These are phyloP conservation scores for Eucalyptus polybractea DNA, from an alignment of 345 rosid species.

Conservation along the genomic window DNA sequence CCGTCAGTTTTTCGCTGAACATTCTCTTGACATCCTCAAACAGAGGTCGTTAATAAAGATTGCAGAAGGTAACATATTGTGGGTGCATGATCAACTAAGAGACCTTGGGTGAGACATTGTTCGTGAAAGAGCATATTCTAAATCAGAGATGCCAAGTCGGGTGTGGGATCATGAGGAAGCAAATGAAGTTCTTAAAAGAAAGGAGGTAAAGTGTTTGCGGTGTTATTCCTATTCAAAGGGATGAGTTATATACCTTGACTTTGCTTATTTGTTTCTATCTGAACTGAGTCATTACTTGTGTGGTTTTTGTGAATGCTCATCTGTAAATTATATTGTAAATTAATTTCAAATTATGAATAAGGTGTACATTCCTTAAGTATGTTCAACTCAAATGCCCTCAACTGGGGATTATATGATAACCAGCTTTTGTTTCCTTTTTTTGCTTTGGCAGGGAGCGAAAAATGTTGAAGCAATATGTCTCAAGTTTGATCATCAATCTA, in stretches of 20 bases:
- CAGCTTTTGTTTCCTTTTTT: not conserved
- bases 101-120: no score
- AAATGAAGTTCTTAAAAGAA: not conserved
- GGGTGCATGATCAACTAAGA: no score
- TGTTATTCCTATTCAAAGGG: not conserved
- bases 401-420: not conserved
- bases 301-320: not conserved
- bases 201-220: not conserved
- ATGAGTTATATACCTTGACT: not conserved
- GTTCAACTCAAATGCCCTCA: not conserved
- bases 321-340: accelerated
- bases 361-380: not conserved
- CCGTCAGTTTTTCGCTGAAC: accelerated
- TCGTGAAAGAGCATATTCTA: no score
- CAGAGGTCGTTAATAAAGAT: no score
- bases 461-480: no score
- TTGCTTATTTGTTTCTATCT: not conserved
- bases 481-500: no score
- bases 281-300: accelerated
- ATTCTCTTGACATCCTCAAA: no score
- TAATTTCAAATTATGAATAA: not conserved
- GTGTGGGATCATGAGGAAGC: not conserved
- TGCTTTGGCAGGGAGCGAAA: no score
- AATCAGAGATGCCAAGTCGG: not conserved
- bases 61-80: accelerated